Conservation (phyloP, 345 rosid species). For the Reutealis trisperma region DNA sequence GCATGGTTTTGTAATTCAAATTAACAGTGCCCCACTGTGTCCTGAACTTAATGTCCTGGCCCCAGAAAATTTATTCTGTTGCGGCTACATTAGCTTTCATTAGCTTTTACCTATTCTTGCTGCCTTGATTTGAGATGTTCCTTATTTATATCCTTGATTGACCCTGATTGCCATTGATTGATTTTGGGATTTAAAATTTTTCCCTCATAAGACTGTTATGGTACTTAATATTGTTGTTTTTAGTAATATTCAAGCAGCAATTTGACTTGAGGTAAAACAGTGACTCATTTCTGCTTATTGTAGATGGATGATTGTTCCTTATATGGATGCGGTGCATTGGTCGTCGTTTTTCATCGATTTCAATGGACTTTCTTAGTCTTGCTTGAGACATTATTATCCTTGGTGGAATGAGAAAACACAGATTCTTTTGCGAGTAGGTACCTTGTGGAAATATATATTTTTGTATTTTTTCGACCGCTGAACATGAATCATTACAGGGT, state of each 20-base stretch:
- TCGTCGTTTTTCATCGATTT: constrained; percentile 23
- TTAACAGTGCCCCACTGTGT: neutral
- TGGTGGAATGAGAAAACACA: constrained; percentile 8
- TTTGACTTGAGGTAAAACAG: neutral
- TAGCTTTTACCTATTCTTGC: neutral
- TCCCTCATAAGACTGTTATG: neutral
- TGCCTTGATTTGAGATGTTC: constrained; percentile 3
- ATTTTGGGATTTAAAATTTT: constrained; percentile 11
- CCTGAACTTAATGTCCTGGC: neutral
- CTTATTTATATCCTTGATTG: constrained; percentile 5
- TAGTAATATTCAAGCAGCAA: neutral
- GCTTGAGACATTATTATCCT: constrained; percentile 20
- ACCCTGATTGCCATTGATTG: constrained; percentile 1
- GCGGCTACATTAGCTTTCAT: neutral
- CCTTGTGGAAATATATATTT: constrained; percentile 8
- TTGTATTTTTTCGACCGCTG: constrained; percentile 3
- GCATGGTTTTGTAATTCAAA: constrained; percentile 1
- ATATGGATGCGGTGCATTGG: constrained; percentile 31
- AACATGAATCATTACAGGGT: neutral
- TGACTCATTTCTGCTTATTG: constrained; percentile 31
- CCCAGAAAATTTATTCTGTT: neutral
- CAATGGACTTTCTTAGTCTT: constrained; percentile 17
- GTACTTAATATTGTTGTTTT: constrained; percentile 9
- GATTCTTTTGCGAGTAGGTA: constrained; percentile 6
- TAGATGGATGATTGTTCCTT: constrained; percentile 63